These are phyloP conservation scores for Penicillium rolfsii DNA, from an alignment of 2,329 filamentous ascomycete species.

Conservation along the genomic window DNA sequence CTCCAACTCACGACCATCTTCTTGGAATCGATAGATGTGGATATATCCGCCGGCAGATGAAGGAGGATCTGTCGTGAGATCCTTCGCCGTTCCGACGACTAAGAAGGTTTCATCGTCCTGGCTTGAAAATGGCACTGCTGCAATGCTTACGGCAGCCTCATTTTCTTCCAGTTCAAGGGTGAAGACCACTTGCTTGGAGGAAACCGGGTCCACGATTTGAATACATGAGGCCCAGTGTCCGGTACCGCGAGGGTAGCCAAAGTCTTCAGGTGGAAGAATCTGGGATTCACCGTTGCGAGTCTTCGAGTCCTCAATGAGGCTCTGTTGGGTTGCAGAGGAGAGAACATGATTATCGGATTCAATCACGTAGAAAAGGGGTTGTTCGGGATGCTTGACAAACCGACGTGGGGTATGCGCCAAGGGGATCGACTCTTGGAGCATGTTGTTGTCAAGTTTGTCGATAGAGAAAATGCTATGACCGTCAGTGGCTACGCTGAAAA, in stretches of 20 bases:
- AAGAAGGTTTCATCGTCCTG: conserved; percentile 88
- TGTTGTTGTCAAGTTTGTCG: conserved; percentile 80
- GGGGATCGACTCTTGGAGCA: conserved; percentile 83
- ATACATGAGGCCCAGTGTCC: conserved; percentile 97
- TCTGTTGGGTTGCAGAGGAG: conserved; percentile 73
- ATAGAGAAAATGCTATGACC: conserved; percentile 78
- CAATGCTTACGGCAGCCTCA: conserved; percentile 85
- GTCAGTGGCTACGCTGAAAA: conserved; percentile 21
- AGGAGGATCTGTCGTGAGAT: conserved; percentile 77
- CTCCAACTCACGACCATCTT: conserved; percentile 84
- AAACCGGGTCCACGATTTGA: conserved; percentile 82
- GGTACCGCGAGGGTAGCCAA: conserved; percentile 81
- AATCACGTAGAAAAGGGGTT: conserved; percentile 89
- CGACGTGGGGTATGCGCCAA: conserved; percentile 88
- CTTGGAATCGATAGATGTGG: conserved; percentile 86
- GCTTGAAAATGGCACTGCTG: conserved; percentile 81
- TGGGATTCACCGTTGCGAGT: conserved; percentile 72
- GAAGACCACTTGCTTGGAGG: conserved; percentile 72
- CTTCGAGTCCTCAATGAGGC: conserved; percentile 72
- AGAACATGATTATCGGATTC: conserved; percentile 92
- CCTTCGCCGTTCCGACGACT: conserved; percentile 91
- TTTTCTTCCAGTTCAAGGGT: conserved; percentile 85
- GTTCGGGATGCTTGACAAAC: conserved; percentile 83
- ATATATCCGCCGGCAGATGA: conserved; percentile 80
- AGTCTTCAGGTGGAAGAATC: conserved; percentile 75